phyloP scores from a whole-genome alignment of 495 filamentous ascomycete genomes.

The Aspergillus bridgeri region DNA sequence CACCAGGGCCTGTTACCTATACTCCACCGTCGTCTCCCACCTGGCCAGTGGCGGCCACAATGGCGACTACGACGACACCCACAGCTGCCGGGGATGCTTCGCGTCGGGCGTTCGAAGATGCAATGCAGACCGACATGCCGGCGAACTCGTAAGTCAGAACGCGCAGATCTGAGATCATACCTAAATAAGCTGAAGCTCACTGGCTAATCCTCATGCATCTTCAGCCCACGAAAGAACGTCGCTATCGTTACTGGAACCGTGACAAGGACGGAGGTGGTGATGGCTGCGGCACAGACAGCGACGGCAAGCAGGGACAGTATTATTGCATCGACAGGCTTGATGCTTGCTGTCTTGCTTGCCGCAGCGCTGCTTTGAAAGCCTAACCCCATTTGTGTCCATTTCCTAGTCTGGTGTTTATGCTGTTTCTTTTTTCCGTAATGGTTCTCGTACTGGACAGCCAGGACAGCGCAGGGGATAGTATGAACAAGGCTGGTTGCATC shows the following conservation, averaged over 20 bases:
- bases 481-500: too few species aligned
- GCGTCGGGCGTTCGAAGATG: background rate
- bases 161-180: background rate
- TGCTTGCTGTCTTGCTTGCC: constrained; percentile 3
- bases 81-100: background rate
- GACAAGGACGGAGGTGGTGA: constrained; percentile 3
- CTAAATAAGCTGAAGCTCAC: constrained; percentile 9
- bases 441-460: background rate
- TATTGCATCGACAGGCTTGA: background rate
- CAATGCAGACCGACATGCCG: background rate
- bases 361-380: constrained; percentile 5
- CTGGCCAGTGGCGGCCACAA: background rate
- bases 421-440: too few species aligned
- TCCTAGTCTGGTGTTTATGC: too few species aligned
- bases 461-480: too few species aligned
- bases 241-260: constrained; percentile 7
- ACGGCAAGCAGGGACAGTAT: constrained; percentile 4
- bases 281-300: constrained; percentile 7
- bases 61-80: background rate
- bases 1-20: constrained; percentile 10
- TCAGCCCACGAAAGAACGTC: constrained; percentile 1
- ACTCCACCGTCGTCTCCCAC: background rate
- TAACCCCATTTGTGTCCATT: too few species aligned
- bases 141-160: background rate
- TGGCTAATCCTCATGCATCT: background rate